These are phyloP conservation scores for Harringtonia aguacate DNA, from an alignment of 2,329 filamentous ascomycete species.

Conservation along the genomic window DNA sequence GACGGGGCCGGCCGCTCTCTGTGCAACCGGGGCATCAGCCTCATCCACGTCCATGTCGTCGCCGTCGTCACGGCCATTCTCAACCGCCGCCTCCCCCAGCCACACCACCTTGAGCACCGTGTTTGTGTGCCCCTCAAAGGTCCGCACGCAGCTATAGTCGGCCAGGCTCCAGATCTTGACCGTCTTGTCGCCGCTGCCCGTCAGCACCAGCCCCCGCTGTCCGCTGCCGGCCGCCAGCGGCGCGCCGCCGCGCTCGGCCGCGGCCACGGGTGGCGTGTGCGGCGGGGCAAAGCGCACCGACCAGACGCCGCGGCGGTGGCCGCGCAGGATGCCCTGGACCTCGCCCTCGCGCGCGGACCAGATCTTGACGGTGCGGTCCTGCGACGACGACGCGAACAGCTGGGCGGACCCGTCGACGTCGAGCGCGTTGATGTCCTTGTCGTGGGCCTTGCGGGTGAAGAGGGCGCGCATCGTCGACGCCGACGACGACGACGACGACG, in stretches of 20 bases:
- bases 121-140: constrained; percentile 93
- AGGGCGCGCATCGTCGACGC: constrained; percentile 48
- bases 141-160: constrained; percentile 86
- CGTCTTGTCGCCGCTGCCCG: constrained; percentile 91
- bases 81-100: constrained; percentile 49
- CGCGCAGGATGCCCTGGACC: constrained; percentile 79
- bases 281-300: constrained; percentile 81
- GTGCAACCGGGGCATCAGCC: no score
- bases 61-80: constrained; percentile 30
- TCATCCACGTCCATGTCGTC: constrained; percentile 19
- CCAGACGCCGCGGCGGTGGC: constrained; percentile 94
- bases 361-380: constrained; percentile 94
- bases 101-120: constrained; percentile 90
- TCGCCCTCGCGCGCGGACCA: constrained; percentile 89
- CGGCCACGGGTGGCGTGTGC: constrained; percentile 61
- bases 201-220: constrained; percentile 64
- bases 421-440: constrained; percentile 97
- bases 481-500: no score
- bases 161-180: constrained; percentile 89
- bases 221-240: constrained; percentile 50
- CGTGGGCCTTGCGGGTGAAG: constrained; percentile 91
- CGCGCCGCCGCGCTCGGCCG: constrained; percentile 60
- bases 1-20: constrained; percentile 23
- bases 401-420: constrained; percentile 64
- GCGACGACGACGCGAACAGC: constrained; percentile 92